phyloP scores from a whole-genome alignment of 1,139 yeast species.

The Geotrichum europaeum region DNA sequence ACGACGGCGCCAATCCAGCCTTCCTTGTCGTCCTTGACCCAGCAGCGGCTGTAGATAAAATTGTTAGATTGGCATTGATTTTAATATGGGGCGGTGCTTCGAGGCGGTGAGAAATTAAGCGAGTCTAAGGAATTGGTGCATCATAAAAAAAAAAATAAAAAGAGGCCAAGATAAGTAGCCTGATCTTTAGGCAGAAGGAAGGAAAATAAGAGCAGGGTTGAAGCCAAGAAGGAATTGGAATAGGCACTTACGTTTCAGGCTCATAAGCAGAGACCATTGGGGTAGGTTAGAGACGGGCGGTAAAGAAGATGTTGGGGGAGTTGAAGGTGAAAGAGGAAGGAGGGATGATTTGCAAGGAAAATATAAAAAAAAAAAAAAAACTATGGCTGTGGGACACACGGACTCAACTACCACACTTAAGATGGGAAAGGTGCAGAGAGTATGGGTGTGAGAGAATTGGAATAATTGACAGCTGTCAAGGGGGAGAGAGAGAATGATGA shows the following conservation, averaged over 20 bases:
- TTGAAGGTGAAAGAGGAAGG: neutral
- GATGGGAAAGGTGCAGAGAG: neutral
- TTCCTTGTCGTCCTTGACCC: conserved; percentile 83
- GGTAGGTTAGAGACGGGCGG: neutral
- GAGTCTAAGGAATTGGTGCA: neutral
- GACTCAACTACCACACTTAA: neutral
- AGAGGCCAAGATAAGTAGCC: neutral
- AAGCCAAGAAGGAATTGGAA: neutral
- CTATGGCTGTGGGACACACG: neutral
- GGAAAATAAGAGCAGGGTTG: neutral
- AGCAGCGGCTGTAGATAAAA: conserved; percentile 57
- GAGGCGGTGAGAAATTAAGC: neutral
- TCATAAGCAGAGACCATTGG: conserved; percentile 17
- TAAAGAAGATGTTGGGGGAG: neutral
- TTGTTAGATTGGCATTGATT: neutral
- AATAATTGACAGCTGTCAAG: neutral
- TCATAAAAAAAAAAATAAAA: neutral
- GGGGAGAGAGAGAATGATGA: neutral
- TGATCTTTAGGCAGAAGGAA: neutral
- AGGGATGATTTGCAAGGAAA: neutral
- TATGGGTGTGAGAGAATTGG: neutral
- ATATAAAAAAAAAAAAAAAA: neutral
- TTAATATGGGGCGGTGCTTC: neutral
- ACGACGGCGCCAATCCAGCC: conserved; percentile 95
- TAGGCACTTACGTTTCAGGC: conserved; percentile 16